phyloP scores from a whole-genome alignment of 306 rosid species.

The Parietaria judaica region DNA sequence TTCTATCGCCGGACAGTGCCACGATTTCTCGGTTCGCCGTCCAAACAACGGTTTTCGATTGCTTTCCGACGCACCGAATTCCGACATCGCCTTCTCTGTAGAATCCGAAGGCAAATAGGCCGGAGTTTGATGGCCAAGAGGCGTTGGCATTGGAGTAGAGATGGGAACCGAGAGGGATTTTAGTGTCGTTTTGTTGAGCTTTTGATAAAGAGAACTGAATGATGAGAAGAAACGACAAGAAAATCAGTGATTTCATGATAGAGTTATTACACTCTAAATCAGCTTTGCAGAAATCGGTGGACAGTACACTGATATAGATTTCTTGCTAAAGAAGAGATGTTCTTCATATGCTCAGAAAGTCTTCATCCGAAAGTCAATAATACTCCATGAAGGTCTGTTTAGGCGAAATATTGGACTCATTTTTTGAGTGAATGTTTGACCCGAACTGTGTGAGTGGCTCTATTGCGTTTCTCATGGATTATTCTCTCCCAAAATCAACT shows the following conservation, averaged over 20 bases:
- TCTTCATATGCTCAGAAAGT: too few species aligned
- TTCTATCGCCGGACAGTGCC: not conserved
- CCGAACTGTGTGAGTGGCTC: too few species aligned
- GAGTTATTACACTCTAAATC: too few species aligned
- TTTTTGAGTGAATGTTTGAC: too few species aligned
- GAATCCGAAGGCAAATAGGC: slow-evolving; percentile 27
- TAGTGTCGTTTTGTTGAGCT: slow-evolving; percentile 3
- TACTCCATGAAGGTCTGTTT: too few species aligned
- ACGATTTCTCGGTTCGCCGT: slow-evolving; percentile 22
- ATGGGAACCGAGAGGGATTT: not conserved
- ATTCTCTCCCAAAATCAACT: too few species aligned
- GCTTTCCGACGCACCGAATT: slow-evolving; percentile 14
- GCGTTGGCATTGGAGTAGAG: slow-evolving; percentile 3
- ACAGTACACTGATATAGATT: too few species aligned
- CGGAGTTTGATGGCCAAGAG: slow-evolving; percentile 9
- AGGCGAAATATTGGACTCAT: too few species aligned
- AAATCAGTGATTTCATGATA: not conserved
- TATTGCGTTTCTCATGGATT: too few species aligned
- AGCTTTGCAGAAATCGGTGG: too few species aligned
- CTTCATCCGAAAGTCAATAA: too few species aligned
- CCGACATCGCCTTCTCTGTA: not conserved
- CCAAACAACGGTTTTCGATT: slow-evolving; percentile 15
- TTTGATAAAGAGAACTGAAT: not conserved
- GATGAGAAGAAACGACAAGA: slow-evolving; percentile 2
- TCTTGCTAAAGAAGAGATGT: too few species aligned